Percentiles rank a stretch among this genome's conserved stretches.
These are phyloP conservation scores for Calocybe gambosa DNA, from an alignment of 1,284 basidiomycete genomes.

Conservation along the genomic window DNA sequence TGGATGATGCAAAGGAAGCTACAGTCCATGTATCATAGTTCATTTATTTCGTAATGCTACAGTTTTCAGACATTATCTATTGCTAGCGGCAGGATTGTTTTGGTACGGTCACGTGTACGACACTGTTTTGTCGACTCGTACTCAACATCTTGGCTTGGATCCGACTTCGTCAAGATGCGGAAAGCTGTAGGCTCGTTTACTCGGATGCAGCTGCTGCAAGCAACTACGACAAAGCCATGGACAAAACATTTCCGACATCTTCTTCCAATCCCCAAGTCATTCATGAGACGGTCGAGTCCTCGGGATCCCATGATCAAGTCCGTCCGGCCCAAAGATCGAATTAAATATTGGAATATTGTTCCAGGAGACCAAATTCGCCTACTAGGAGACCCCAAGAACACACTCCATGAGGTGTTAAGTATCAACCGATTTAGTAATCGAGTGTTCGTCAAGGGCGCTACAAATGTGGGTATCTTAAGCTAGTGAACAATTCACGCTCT, in stretches of 20 bases:
- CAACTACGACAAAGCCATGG: constrained; percentile 47
- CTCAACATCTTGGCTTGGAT: no score
- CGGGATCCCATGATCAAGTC: constrained; percentile 41
- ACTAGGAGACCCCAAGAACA: constrained; percentile 53
- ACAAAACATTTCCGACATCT: constrained; percentile 63
- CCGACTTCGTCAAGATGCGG: constrained; percentile 24
- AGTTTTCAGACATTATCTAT: no score
- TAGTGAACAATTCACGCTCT: neutral
- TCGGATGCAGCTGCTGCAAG: constrained; percentile 35
- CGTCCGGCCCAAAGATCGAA: constrained; percentile 57
- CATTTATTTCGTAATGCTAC: neutral
- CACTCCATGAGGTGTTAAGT: constrained; percentile 60
- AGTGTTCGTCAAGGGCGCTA: constrained; percentile 56
- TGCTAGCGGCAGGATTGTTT: no score
- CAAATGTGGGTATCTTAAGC: constrained; percentile 32
- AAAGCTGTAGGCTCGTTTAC: constrained; percentile 30
- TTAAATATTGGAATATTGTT: constrained; percentile 81
- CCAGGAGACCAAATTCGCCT: constrained; percentile 76
- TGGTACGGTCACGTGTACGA: constrained; percentile 5
- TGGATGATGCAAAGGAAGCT: constrained; percentile 1
- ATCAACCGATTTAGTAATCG: constrained; percentile 70
- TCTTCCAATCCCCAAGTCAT: constrained; percentile 45
- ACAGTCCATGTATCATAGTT: neutral
- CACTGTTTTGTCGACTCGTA: neutral
- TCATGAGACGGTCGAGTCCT: constrained; percentile 28